Base-by-base conservation (phyloP, 805 yeast genomes). In the Limtongia smithiae region DNA sequence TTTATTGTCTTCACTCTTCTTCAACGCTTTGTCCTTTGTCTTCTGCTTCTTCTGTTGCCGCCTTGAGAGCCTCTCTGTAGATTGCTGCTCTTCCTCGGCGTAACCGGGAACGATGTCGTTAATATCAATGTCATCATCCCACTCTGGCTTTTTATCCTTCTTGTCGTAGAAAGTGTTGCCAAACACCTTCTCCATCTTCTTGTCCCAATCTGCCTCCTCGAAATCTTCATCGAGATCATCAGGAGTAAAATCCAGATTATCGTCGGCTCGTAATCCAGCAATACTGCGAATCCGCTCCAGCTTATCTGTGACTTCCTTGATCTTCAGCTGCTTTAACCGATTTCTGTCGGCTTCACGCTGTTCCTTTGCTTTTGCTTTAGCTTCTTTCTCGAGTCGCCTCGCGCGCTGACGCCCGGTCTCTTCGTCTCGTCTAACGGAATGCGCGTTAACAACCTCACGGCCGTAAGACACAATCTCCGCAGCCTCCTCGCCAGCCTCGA, bases 401-500 rank as follows among this genome's bases (percentile, higher is more conserved):
- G 82, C 83, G 67, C 82, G 80, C 72, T 88, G 88, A 60, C 98
- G 79, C 11, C 84, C 67, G 59, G 82, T 79, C 52, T 81, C 75
- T 44, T 80, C 81, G 18, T 83, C 80, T 64, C 98, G 77, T 71
- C 98, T 82, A 63, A 89, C 75, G 0, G 97, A 88, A 21, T 93
- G 95, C 68, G 89, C 96, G 55, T 65, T 66, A 15, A 51, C 60
- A 12, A 50, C 48, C 37, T 74, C 83, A 77, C 98, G 88, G 2
- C 97, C 97, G 71, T 91, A 93, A 15, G 95, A 83, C 17, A 90
- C 83, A 66, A 93, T 86, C 62, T 91, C 96, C 0, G 91, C 87
- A 5, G 96, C 78, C 57, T 81, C 80, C 38, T 50, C 52, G 14
- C 59, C 61, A 14, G 95, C 89, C 68, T 93, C 98, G 65, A 78